Conservation (phyloP, 2,329 filamentous ascomycete species). For the Arthrobotrys entomopaga region DNA sequence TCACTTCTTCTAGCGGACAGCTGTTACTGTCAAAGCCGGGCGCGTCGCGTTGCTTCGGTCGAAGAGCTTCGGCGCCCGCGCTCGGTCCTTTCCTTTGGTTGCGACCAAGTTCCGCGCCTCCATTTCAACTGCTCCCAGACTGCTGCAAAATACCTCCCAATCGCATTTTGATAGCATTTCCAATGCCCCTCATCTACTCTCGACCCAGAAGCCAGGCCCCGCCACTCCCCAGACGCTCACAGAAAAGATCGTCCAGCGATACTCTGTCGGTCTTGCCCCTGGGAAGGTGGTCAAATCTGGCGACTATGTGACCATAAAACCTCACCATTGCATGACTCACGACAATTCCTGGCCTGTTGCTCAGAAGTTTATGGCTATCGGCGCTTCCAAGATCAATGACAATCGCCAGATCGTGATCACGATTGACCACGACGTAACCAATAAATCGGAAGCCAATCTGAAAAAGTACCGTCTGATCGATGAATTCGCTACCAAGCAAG, state of each 20-base stretch:
- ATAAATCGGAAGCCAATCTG: constrained; percentile 79
- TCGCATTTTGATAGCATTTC: too few relatives aligned
- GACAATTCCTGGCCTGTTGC: constrained; percentile 83
- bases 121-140: too few relatives aligned
- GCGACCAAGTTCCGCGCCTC: too few relatives aligned
- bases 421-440: constrained; percentile 88
- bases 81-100: too few relatives aligned
- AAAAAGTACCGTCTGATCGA: constrained; percentile 85
- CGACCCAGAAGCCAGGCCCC: too few relatives aligned
- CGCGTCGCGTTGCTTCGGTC: too few relatives aligned
- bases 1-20: too few relatives aligned
- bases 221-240: constrained; percentile 76
- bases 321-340: constrained; percentile 80
- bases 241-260: constrained; percentile 89
- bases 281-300: constrained; percentile 80
- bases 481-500: constrained; percentile 80
- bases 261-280: constrained; percentile 77
- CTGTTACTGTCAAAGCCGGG: too few relatives aligned
- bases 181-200: too few relatives aligned
- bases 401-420: constrained; percentile 81
- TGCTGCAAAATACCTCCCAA: too few relatives aligned
- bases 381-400: constrained; percentile 77
- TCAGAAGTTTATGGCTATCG: constrained; percentile 83
- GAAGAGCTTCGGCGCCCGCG: too few relatives aligned
- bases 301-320: constrained; percentile 79